Evolutionary conservation across 345 rosid genomes (phyloP), one percentile per base, ranked within the genome.

Genomic region (Moricandia moricandioides): DNA sequence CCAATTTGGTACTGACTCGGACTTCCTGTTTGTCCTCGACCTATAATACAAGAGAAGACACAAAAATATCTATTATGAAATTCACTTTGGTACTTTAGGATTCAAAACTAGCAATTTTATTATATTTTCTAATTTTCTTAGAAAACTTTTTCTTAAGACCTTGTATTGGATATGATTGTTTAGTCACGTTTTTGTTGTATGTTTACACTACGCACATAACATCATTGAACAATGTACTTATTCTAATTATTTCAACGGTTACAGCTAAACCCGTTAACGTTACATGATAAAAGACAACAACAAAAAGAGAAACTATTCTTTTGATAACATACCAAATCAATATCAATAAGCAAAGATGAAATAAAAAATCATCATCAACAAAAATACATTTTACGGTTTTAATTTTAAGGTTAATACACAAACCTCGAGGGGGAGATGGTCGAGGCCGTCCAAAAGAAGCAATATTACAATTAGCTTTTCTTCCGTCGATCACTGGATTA

Each of bases 391-490:
- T 18, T 4, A 72, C 9, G 27, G 63, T 6, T 14, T 55, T 14
- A 26, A 8, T 26, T 37, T 4, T 45, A 5, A 33, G 52, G 45
- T 40, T 1, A 43, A 31, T 18, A 14, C 31, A 61, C 14, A 66
- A 55, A 90, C 97, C 98, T 91, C 92, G 82, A 3, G 98, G 93
- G 2, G 98, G 92, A 4, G 97, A 89, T 67, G 88, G 89, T 69
- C 96, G 84, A 16, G 98, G 89, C 79, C 94, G 85, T 60, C 98
- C 96, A 21, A 88, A 81, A 7, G 98, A 87, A 52, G 98, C 97
- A 62, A 93, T 91, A 69, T 93, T 93, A 71, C 98, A 93, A 65
- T 93, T 93, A 4, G 98, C 94, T 83, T 88, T 84, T 84, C 98
- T 82, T 51, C 94, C 98, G 51, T 88, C 98, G 16, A 93, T 93